Percentiles rank a stretch among this genome's conserved stretches.
Conservation (phyloP, 768 basidiomycete genomes). For the Hericium alpestre region DNA sequence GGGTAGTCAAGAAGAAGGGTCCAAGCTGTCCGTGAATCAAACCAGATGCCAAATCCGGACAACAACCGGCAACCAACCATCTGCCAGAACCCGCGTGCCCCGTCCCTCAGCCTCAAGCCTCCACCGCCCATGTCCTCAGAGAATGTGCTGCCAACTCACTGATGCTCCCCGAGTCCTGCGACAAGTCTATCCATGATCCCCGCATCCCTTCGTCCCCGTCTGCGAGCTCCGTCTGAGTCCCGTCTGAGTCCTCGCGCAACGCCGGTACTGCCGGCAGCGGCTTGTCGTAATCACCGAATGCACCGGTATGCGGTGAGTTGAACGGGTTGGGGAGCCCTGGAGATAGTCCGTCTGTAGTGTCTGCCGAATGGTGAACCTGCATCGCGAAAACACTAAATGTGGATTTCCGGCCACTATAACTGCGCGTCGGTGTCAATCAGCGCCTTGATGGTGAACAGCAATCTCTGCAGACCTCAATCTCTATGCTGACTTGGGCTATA, state of each 20-base stretch:
- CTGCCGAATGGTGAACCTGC: no score
- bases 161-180: not conserved
- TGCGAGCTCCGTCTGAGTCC: not conserved
- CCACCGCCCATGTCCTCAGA: not conserved
- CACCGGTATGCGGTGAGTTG: no score
- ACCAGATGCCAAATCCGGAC: not conserved
- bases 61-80: not conserved
- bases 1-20: not conserved
- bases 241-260: constrained; percentile 7
- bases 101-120: not conserved
- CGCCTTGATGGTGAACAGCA: no score
- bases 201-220: constrained; percentile 14
- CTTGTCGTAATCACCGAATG: constrained; percentile 19
- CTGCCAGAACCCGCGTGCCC: not conserved
- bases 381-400: no score
- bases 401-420: no score
- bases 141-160: not conserved
- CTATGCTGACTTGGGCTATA: no score
- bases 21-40: not conserved
- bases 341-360: no score
- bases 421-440: no score
- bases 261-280: constrained; percentile 27
- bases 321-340: no score
- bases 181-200: constrained; percentile 2
- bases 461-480: no score